phyloP scores from a whole-genome alignment of 306 rosid genomes.

The Pterocarpus macrocarpus region DNA sequence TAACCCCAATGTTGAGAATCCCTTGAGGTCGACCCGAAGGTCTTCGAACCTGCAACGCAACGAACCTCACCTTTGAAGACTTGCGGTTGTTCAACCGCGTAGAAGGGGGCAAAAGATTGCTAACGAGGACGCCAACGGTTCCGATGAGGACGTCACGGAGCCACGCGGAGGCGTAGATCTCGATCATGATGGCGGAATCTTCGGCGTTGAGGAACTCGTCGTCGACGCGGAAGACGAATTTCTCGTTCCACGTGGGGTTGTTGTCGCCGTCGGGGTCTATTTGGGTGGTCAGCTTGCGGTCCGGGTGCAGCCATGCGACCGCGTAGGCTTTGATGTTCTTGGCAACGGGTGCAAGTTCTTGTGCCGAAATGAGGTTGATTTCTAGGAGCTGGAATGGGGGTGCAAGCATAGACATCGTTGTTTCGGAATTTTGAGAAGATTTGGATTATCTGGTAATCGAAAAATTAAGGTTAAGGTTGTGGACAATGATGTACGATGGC shows the following conservation, averaged over 20 bases:
- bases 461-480: no score
- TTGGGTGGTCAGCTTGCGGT: conserved; percentile 66
- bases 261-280: conserved; percentile 62
- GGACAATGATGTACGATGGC: neutral
- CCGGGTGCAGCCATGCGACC: conserved; percentile 77
- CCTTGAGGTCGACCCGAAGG: conserved; percentile 86
- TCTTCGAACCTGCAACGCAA: conserved; percentile 74
- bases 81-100: conserved; percentile 26
- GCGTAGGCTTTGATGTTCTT: conserved; percentile 72
- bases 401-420: conserved; percentile 40
- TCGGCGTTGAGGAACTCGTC: conserved; percentile 55
- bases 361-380: conserved; percentile 70
- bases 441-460: neutral
- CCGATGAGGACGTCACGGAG: conserved; percentile 68
- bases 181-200: conserved; percentile 60
- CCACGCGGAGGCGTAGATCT: conserved; percentile 76
- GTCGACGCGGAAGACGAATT: conserved; percentile 74
- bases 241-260: conserved; percentile 83
- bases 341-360: conserved; percentile 62
- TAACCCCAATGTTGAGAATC: conserved; percentile 65
- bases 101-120: conserved; percentile 52
- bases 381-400: conserved; percentile 62
- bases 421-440: no score
- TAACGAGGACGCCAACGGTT: conserved; percentile 56
- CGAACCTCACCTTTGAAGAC: conserved; percentile 56